Base-by-base conservation (phyloP, 169 alveolate species). In the Eimeria sp. region DNA sequence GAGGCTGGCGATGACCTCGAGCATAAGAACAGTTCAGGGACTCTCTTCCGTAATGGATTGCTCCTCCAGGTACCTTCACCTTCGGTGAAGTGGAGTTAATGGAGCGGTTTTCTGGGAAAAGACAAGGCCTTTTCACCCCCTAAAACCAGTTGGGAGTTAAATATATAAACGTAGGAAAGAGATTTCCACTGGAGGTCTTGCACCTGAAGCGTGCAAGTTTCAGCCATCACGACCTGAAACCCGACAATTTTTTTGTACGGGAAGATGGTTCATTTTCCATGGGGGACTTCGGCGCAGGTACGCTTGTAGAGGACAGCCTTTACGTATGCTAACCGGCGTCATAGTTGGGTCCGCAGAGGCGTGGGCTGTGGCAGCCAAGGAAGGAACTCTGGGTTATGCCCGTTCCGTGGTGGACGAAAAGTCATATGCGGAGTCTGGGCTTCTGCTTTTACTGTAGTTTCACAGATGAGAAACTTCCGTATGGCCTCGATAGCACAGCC, bases 221-320 rank as follows among this genome's bases (percentile, higher is more conserved):
- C 54, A 83, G 91, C 49, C 75, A 83, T 49, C 51, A 83, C 73
- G n/a, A 83, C 73, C 51, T 83, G 20, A 25, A 7, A n/a, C 43
- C 25, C n/a, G 27, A 25, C 3, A 83, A 83, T 27, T n/a, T 43
- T 11, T 83, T 83, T 20, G 61, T 54, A 54, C 43, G 49, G 22
- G 57, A 22, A 1, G 91, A 83, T 16, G 91, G 91, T 27, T 83
- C 91, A 10, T 83, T 83, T n/a, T 30, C 54, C 45, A n/a, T 83
- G 75, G 72, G 75, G 4, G 91, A 83, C 51, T 83, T 83, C 91
- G 72, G 75, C 16, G 20, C 72, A 20, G 58, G 75, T 10, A 54
- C 73, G 54, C 70, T n/a, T 1, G 40, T 2, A 40, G 51, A 10
- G 91, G 91, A n/a, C 49, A 83, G 54, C 87, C 65, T 11, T 20